Evolutionary conservation across 306 rosid genomes (phyloP), one percentile per base, ranked within the genome.

Genomic region (Benincasa hispida): DNA sequence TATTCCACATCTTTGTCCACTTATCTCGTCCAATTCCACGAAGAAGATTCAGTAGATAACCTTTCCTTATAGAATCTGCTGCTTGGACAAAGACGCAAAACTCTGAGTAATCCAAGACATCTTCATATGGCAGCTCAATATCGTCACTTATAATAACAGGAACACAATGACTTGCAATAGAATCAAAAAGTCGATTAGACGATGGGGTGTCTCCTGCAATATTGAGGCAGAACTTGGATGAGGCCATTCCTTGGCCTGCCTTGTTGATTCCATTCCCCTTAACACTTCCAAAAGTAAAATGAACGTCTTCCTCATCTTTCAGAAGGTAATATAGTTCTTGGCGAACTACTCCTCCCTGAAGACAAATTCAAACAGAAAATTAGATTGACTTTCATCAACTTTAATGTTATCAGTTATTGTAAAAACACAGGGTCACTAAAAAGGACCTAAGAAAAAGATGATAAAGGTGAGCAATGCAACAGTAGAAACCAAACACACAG

Each of bases 161-260:
- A 78, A 93, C 90, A 78, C 97, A 91, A 73, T 90, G 93, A 86
- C 96, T 90, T 27, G 91, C 92, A 70, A 92, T 90, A 70, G 99
- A 91, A 80, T 94, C 99, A 0, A 93, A 93, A 34, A 93, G 91
- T 39, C 95, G 87, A 80, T 93, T 93, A 50, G 98, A 91, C 53
- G 98, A 93, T 51, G 98, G 98, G 45, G 96, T 93, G 74, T 93
- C 98, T 30, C 98, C 98, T 25, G 98, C 98, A 63, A 87, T 88
- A 80, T 91, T 89, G 6, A 93, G 87, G 87, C 98, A 92, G 81
- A 87, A 92, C 81, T 90, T 94, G 21, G 98, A 91, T 41, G 80
- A 80, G 76, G 91, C 86, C 98, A 94, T 94, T 69, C 97, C 98
- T 39, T 74, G 77, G 81, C 96, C 82, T 76, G 97, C 98, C 51